A percentile compares a stretch with the other conserved stretches of the same genome.
These are phyloP conservation scores for Tolypocladium cylindrosporum DNA, from an alignment of 2,329 filamentous ascomycete genomes.

Conservation along the genomic window DNA sequence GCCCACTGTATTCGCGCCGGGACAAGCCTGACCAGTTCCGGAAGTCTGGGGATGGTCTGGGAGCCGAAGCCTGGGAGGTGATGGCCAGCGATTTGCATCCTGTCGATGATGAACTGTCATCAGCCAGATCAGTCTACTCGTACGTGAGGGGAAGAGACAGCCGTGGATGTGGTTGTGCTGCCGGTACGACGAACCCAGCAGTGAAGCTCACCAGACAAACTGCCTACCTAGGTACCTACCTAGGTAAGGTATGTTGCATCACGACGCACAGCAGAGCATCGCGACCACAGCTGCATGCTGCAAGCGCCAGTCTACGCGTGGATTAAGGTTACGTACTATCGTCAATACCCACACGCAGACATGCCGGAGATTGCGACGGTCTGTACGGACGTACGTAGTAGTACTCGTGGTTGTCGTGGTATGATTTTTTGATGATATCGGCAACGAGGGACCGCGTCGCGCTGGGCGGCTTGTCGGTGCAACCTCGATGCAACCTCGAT, in stretches of 20 bases:
- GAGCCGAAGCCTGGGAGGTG: not conserved
- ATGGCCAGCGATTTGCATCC: not conserved
- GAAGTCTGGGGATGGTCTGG: not conserved
- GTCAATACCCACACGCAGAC: not conserved
- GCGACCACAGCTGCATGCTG: not conserved
- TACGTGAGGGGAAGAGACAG: too few relatives aligned
- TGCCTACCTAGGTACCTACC: too few relatives aligned
- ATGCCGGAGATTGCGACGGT: not conserved
- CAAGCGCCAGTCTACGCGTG: not conserved
- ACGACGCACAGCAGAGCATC: not conserved
- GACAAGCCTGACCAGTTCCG: not conserved
- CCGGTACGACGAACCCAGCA: not conserved
- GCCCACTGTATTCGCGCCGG: not conserved
- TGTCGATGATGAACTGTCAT: not conserved
- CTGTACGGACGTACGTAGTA: too few relatives aligned
- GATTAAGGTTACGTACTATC: not conserved
- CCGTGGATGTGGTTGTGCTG: not conserved
- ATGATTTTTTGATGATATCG: not conserved
- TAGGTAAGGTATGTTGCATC: not conserved
- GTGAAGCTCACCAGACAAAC: not conserved
- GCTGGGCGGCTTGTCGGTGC: not conserved
- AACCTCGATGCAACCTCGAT: too few relatives aligned
- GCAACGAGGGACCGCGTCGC: not conserved
- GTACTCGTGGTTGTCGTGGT: too few relatives aligned
- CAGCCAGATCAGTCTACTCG: not conserved